Base-by-base conservation (phyloP, 495 filamentous ascomycete species). In the Hypoxylon intermedium region DNA sequence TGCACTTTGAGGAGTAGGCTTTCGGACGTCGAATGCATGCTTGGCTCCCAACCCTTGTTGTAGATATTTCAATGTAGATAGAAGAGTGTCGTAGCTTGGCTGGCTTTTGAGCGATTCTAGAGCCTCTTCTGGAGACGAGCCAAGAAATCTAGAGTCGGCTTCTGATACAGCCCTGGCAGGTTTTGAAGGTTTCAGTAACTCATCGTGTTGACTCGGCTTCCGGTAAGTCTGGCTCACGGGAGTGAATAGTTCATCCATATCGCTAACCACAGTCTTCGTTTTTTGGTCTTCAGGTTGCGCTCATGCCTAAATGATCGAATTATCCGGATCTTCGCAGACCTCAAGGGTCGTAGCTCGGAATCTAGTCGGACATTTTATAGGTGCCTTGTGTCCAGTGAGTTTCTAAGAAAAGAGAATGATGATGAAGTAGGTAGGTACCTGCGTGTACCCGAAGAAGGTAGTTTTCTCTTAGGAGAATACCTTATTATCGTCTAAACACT, bases 61-160 rank as follows among this genome's bases (percentile, higher is more conserved):
- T 6, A 96, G 76, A 66, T 76, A 85, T 31, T 69, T 55, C 30
- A 94, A 69, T 9, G 77, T 72, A 3, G 73, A 67, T 6, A 76
- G 64, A 2, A 95, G 76, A 33, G 79, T 74, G 1, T 85, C 79
- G 53, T 81, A 78, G 56, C 83, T 77, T 20, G 92, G 91, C 53
- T 88, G 81, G 6, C 80, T 82, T 46, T 77, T 82, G n/a, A 96
- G 76, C 15, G 78, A 68, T 28, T 85, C 78, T 20, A 93, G 75
- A 36, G 84, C 85, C 51, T 87, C 80, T 49, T 85, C 79, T 18
- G 85, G 75, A 3, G 83, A 83, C 5, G 49, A 53, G 19, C 60
- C 58, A 18, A 30, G 23, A 15, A 72, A 72, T 5, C 41, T 36
- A 13, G n/a, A 20, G 16, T 48, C 43, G 11, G 24, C 37, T 37